Percentiles rank a stretch among this genome's conserved stretches.
These are phyloP conservation scores for Oryza nivara DNA, from an alignment of 176 grass and related monocot genomes.

Conservation along the genomic window DNA sequence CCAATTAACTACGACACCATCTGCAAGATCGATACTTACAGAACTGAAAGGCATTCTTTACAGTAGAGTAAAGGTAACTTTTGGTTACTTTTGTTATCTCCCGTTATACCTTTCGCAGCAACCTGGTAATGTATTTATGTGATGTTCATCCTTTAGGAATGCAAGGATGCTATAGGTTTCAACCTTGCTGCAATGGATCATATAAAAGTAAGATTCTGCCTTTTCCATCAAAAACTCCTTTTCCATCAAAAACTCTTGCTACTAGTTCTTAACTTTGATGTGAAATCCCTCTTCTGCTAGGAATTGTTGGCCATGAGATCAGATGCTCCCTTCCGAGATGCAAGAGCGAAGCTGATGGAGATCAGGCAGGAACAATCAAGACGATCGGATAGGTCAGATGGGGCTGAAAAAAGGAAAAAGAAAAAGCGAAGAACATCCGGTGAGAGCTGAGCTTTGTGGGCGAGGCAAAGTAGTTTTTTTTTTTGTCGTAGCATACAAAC, in stretches of 20 bases:
- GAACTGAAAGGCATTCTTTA: constrained; percentile 71
- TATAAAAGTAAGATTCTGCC: constrained; percentile 54
- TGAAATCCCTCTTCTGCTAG: constrained; percentile 36
- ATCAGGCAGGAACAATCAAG: constrained; percentile 68
- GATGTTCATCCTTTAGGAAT: constrained; percentile 53
- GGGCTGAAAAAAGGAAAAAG: constrained; percentile 59
- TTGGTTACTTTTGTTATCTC: background rate
- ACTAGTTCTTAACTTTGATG: background rate
- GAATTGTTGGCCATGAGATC: constrained; percentile 76
- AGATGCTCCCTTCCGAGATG: constrained; percentile 90
- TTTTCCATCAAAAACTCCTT: background rate
- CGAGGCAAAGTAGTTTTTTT: background rate
- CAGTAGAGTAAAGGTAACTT: constrained; percentile 76
- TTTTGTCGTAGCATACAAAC: constrained; percentile 17
- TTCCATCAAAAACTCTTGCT: background rate
- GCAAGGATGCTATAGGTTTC: constrained; percentile 89
- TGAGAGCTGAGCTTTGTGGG: constrained; percentile 32
- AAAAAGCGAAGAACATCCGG: constrained; percentile 55
- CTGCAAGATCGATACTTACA: constrained; percentile 69
- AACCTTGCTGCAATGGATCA: constrained; percentile 93
- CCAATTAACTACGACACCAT: constrained; percentile 70
- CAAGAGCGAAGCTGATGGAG: constrained; percentile 79
- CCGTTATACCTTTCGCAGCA: background rate
- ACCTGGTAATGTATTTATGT: background rate
- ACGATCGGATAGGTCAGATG: constrained; percentile 38